Base-by-base conservation (phyloP, 139 green algal species). In the Choricystis sp. region DNA sequence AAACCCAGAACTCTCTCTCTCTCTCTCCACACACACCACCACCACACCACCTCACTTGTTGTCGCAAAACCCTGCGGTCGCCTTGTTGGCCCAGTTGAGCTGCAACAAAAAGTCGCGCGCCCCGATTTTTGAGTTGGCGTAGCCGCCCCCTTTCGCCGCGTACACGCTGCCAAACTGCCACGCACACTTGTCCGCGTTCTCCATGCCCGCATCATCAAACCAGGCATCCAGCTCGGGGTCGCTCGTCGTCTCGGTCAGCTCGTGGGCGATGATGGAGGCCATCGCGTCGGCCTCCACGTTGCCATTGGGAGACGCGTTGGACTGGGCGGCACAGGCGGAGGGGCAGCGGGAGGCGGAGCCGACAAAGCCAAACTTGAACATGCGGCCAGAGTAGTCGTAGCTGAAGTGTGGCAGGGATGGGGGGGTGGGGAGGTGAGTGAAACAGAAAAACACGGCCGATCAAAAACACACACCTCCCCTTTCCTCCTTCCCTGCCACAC, bases 261-360 rank as follows among this genome's bases (percentile, higher is more conserved):
- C 60, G 30, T 64, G 60, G 1, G 60, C 29, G 28, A 64, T 55
- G 60, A 64, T 64, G 29, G 60, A 64, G 19, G 60, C 60, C 60
- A 64, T 64, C 19, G 29, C 60, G 29, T 64, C 60, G 2, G 60
- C 60, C 60, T 64, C 60, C 2, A 31, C 60, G 4, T 64, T 64
- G 2, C 29, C 49, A 29, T 64, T 64, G 60, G 60, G 60, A 14
- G 29, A 52, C 40, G 40, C 40, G 40, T 52, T 16, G 9, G 40
- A 52, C 40, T 52, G 40, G 40, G 9, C 40, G 9, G 40, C 40
- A 16, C 40, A 52, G 9, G 40, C 40, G 40, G 40, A 52, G 9
- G 40, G 9, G 40, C 40, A 52, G 40, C 40, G 40, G 9, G 16
- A 16, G 9, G 40, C 16, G 9, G 40, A 52, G 9, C 40, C 40